phyloP scores from a whole-genome alignment of 768 basidiomycete species.

The Amanita muscaria region DNA sequence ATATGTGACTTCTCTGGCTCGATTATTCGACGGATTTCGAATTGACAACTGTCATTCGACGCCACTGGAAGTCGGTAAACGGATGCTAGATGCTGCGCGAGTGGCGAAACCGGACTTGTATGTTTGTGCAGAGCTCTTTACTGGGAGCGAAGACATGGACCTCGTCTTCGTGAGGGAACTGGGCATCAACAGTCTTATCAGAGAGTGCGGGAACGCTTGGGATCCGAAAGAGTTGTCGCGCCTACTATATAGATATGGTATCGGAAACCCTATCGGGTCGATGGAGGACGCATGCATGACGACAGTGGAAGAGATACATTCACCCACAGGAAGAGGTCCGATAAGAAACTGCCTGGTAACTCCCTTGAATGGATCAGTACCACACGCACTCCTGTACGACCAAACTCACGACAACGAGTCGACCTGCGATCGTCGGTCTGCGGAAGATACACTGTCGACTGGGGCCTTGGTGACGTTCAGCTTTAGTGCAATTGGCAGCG shows the following conservation, averaged over 20 bases:
- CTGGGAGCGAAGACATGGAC: slow-evolving; percentile 92
- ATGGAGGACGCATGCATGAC: slow-evolving; percentile 90
- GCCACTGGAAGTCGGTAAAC: slow-evolving; percentile 91
- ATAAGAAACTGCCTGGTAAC: slow-evolving; percentile 64
- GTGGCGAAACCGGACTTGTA: slow-evolving; percentile 89
- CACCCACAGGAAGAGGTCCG: slow-evolving; percentile 79
- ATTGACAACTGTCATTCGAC: slow-evolving; percentile 99
- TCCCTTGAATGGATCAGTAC: slow-evolving; percentile 75
- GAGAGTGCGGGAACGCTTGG: slow-evolving; percentile 89
- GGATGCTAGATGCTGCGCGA: slow-evolving; percentile 86
- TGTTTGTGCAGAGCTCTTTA: slow-evolving; percentile 94
- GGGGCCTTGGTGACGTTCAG: slow-evolving; percentile 91
- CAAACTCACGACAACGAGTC: slow-evolving; percentile 98
- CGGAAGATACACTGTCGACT: slow-evolving; percentile 92
- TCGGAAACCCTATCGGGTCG: slow-evolving; percentile 93
- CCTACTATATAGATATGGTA: slow-evolving; percentile 80
- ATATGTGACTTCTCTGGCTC: slow-evolving; percentile 77
- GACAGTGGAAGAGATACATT: slow-evolving; percentile 63
- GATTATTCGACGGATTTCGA: slow-evolving; percentile 88
- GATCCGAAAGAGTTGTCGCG: slow-evolving; percentile 89
- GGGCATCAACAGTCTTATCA: slow-evolving; percentile 88
- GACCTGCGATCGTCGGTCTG: slow-evolving; percentile 79
- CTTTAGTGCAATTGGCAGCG: slow-evolving; percentile 80
- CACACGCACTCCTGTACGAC: slow-evolving; percentile 93
- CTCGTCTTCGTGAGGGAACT: slow-evolving; percentile 82